Evolutionary conservation across 2,329 filamentous ascomycete species (phyloP).

Genomic region (Fusarium newnesense): DNA sequence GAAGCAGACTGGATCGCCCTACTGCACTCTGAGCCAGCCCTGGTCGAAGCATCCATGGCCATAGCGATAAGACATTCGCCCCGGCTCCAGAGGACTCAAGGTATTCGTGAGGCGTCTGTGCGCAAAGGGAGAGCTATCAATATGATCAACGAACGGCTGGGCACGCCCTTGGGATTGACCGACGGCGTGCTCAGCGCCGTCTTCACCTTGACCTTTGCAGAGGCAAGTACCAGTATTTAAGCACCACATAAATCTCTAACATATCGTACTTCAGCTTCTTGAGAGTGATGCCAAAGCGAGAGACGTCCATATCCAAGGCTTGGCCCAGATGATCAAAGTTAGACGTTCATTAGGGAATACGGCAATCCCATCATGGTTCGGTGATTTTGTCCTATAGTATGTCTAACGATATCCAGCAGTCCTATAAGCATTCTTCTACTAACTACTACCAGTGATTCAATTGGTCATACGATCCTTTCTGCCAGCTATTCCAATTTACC

Average conservation of each 20-base stretch:
- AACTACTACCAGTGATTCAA: slow-evolving; percentile 9
- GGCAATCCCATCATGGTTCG: slow-evolving; percentile 3
- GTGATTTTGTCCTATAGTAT: slow-evolving; percentile 18
- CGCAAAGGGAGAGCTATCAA: slow-evolving; percentile 25
- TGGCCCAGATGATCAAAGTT: slow-evolving; percentile 16
- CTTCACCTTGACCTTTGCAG: slow-evolving; percentile 31
- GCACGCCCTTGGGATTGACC: background rate
- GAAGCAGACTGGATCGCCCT: slow-evolving; percentile 27
- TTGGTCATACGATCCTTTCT: slow-evolving; percentile 11
- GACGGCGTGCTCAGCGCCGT: slow-evolving; percentile 37
- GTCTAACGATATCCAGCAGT: rapidly evolving
- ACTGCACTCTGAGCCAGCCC: slow-evolving; percentile 38
- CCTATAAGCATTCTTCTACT: rapidly evolving
- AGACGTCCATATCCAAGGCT: slow-evolving; percentile 22
- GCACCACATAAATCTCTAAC: rapidly evolving
- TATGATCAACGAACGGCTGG: slow-evolving; percentile 24
- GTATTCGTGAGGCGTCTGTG: background rate
- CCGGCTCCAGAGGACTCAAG: background rate
- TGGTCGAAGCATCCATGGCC: slow-evolving; percentile 39
- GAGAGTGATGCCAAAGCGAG: slow-evolving; percentile 15
- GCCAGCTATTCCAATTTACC: slow-evolving; percentile 7
- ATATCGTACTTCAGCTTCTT: slow-evolving; percentile 11
- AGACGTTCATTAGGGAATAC: slow-evolving; percentile 2
- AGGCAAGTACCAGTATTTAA: background rate
- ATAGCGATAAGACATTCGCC: slow-evolving; percentile 25